Percentiles rank a stretch among this genome's conserved stretches.
phyloP scores from a whole-genome alignment of 2,329 filamentous ascomycete species.

The Fonsecaea erecta region DNA sequence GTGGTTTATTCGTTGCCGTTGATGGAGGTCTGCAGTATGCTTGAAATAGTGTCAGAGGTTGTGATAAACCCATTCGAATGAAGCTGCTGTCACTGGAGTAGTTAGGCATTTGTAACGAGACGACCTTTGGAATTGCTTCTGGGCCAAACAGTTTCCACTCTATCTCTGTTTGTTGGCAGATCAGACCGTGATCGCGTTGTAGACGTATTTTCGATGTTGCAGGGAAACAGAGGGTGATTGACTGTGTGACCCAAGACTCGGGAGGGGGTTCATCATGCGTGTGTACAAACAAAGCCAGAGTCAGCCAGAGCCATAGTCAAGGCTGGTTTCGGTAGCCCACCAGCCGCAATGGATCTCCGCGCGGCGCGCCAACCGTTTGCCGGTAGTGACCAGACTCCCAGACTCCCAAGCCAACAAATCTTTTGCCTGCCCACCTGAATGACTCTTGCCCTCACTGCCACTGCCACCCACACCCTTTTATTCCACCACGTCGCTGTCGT shows the following conservation, averaged over 20 bases:
- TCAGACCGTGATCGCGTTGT: too few relatives aligned
- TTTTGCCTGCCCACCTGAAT: constrained; percentile 5
- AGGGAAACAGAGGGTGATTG: too few relatives aligned
- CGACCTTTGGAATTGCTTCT: not conserved
- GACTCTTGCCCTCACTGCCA: constrained; percentile 26
- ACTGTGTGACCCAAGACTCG: too few relatives aligned
- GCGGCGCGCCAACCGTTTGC: not conserved
- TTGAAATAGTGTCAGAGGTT: not conserved
- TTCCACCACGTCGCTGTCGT: constrained; percentile 24
- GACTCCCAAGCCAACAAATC: constrained; percentile 7
- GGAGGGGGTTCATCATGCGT: too few relatives aligned
- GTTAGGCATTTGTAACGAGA: not conserved
- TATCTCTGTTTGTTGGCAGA: too few relatives aligned
- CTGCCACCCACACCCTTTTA: too few relatives aligned
- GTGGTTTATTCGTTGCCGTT: not conserved
- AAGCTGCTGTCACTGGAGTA: not conserved
- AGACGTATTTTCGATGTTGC: too few relatives aligned
- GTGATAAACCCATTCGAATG: not conserved
- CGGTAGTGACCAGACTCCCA: not conserved
- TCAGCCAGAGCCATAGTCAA: too few relatives aligned
- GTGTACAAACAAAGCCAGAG: not conserved
- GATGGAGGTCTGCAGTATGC: not conserved
- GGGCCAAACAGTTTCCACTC: not conserved
- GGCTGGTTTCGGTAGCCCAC: not conserved
- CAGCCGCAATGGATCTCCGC: too few relatives aligned